Base-by-base conservation (phyloP, 768 basidiomycete species). In the Trametes maxima region DNA sequence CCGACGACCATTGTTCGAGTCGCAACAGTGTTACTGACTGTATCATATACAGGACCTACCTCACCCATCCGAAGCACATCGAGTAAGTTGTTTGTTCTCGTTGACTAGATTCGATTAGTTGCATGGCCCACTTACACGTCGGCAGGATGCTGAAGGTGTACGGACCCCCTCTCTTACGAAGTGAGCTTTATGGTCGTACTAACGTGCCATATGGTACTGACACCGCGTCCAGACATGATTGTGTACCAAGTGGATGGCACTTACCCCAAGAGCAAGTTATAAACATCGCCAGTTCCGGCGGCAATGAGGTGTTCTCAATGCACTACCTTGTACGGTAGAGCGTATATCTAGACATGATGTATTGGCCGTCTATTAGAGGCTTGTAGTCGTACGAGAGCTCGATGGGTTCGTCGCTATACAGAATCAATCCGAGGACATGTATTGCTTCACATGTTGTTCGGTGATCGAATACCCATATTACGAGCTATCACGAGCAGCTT, bases 161-260 rank as follows among this genome's bases (percentile, higher is more conserved):
- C 11, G 59, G 59, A 1, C 47, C 57, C 11, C 45, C 58, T 2
- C 33, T 52, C 10, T 19, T 60, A 22, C 21, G 52, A 25, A 52
- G 59, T 60, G 10, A 46, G 51, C n/a, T 13, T 5, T 13, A 12
- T 12, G 0, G 13, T 24, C 13, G 5, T 1, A 17, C 7, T 39
- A 10, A 13, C 10, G 22, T 8, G 11, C 35, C 2, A 4, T 24
- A 17, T 37, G 16, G 25, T 33, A 19, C 19, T 8, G 2, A 21
- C 22, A 13, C 24, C 16, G 14, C 7, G 3, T 13, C 3, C 24
- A 61, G 60, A 61, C 22, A 55, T 61, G 60, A 54, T 61, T 1
- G 37, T 47, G 8, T 61, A 61, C n/a, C 60, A 61, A 43, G 47
- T 61, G 24, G 54, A 61, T 24, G 60, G 60, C 6, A 44, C 39